phyloP scores from a whole-genome alignment of 768 basidiomycete genomes.

The Rhodotorula paludigena region DNA sequence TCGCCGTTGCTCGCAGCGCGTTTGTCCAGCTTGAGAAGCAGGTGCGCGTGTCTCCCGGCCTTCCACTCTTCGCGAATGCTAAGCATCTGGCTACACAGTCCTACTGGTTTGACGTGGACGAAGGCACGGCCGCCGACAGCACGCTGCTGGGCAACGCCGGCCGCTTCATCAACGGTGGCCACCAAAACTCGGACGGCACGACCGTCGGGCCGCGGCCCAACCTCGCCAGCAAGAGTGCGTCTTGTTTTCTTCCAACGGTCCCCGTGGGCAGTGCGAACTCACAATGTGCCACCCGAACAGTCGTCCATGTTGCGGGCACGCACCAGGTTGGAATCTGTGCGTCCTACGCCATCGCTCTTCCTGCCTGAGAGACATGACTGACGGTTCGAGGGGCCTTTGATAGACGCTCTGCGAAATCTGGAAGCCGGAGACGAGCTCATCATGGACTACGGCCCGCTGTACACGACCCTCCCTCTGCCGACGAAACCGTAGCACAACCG shows the following conservation, averaged over 20 bases:
- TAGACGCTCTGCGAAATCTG: background rate
- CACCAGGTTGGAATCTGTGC: constrained; percentile 9
- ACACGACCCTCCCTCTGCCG: background rate
- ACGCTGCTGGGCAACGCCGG: background rate
- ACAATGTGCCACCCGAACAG: background rate
- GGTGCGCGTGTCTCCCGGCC: background rate
- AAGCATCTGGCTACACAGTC: background rate
- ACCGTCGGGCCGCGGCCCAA: background rate
- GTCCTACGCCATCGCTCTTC: background rate
- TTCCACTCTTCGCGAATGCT: background rate
- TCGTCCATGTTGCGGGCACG: constrained; percentile 6
- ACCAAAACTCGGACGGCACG: too few species aligned
- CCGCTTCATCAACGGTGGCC: constrained; percentile 22
- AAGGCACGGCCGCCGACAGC: background rate
- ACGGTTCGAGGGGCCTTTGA: too few species aligned
- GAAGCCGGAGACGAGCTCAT: background rate
- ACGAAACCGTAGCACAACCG: too few species aligned
- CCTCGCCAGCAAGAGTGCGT: background rate
- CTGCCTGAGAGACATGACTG: too few species aligned
- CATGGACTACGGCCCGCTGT: constrained; percentile 6
- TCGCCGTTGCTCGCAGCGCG: background rate
- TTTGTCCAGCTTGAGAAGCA: background rate
- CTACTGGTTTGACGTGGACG: constrained; percentile 7
- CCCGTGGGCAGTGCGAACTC: too few species aligned
- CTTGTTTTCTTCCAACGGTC: background rate